phyloP scores from a whole-genome alignment of 2,329 filamentous ascomycete genomes.

The Aureobasidium sp. region DNA sequence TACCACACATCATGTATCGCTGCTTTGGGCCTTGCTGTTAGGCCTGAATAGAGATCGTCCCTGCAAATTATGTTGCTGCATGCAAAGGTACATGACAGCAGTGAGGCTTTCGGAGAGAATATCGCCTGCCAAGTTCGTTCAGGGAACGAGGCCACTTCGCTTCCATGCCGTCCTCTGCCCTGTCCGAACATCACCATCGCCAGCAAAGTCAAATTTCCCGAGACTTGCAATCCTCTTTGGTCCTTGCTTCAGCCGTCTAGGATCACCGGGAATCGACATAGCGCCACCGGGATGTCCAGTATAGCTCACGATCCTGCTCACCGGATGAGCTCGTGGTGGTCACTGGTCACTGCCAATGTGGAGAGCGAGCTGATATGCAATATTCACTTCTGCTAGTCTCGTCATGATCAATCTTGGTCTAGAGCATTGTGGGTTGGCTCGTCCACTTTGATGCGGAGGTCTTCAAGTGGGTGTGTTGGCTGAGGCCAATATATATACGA shows the following conservation, averaged over 20 bases:
- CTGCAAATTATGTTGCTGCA: background rate
- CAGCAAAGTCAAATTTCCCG: constrained; percentile 1
- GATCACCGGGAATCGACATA: background rate
- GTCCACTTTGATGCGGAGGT: background rate
- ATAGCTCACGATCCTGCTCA: background rate
- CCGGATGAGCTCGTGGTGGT: background rate
- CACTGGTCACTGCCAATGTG: background rate
- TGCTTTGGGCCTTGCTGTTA: background rate
- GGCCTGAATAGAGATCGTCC: background rate
- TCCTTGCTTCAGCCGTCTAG: constrained; percentile 6
- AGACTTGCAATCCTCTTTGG: background rate
- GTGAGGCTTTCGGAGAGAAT: background rate
- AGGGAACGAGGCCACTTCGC: background rate
- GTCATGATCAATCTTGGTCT: background rate
- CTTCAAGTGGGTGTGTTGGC: background rate
- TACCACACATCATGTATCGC: constrained; percentile 2
- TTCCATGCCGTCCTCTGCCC: background rate
- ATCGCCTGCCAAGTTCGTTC: background rate
- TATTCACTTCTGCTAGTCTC: constrained; percentile 8
- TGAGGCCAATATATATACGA: constrained; percentile 8
- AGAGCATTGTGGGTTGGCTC: background rate
- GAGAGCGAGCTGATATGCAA: constrained; percentile 7
- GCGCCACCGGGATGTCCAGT: constrained; percentile 7
- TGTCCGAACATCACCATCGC: background rate
- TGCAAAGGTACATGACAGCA: background rate